Evolutionary conservation across 2,329 filamentous ascomycete species (phyloP).

Genomic region (Madurella fahalii): DNA sequence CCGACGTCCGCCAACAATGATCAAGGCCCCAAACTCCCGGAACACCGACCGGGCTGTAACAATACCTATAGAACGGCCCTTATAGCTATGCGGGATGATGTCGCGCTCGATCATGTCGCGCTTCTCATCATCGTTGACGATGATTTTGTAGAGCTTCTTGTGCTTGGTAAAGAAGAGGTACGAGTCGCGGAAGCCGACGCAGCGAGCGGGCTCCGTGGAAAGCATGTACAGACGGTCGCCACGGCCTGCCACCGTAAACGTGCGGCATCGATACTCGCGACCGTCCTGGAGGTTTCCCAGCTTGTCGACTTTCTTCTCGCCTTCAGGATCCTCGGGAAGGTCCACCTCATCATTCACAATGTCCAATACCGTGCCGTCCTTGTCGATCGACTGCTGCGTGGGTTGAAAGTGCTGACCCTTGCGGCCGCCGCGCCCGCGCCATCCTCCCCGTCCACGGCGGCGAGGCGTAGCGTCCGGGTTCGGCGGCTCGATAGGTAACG

Average conservation of each 20-base stretch:
- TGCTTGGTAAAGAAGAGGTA: constrained; percentile 99
- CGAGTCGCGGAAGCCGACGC: constrained; percentile 94
- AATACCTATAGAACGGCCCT: constrained; percentile 93
- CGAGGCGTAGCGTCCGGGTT: constrained; percentile 54
- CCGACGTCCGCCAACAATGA: constrained; percentile 84
- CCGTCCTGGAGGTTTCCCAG: constrained; percentile 75
- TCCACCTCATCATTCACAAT: constrained; percentile 90
- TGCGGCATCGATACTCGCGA: constrained; percentile 90
- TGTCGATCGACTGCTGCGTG: constrained; percentile 83
- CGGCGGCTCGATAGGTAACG: constrained; percentile 51
- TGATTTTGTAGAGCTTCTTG: constrained; percentile 93
- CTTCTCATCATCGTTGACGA: constrained; percentile 96
- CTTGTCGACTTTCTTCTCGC: constrained; percentile 92
- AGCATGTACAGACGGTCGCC: constrained; percentile 93
- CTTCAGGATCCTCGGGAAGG: constrained; percentile 79
- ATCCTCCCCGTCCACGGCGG: constrained; percentile 64
- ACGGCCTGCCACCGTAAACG: constrained; percentile 83
- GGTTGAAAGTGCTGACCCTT: constrained; percentile 69
- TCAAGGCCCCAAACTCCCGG: constrained; percentile 90
- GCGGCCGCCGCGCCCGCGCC: constrained; percentile 62
- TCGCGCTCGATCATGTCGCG: constrained; percentile 91
- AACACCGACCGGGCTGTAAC: constrained; percentile 96
- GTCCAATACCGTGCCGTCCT: constrained; percentile 86
- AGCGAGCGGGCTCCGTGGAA: constrained; percentile 93
- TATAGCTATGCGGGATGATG: constrained; percentile 97